Percentiles rank a stretch among this genome's conserved stretches.
These are phyloP conservation scores for Saccharomyces hybrid DNA, from an alignment of 1,139 yeast genomes.

Conservation along the genomic window DNA sequence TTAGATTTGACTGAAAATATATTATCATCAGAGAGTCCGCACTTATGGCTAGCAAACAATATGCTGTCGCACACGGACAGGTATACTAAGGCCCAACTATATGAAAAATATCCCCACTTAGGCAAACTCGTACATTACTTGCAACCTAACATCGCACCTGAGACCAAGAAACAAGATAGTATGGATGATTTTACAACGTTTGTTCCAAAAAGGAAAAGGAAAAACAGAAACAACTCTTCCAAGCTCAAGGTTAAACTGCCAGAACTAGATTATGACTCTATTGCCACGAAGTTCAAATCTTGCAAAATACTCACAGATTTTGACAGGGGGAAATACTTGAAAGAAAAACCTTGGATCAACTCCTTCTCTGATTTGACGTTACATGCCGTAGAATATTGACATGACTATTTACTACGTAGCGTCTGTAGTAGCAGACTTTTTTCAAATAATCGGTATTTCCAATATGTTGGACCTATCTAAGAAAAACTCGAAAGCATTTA, in stretches of 20 bases:
- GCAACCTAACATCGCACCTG: conserved; percentile 1
- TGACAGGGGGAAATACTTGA: conserved; percentile 18
- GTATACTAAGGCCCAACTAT: conserved; percentile 37
- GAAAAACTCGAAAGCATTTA: too few relatives aligned
- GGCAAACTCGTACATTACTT: conserved; percentile 37
- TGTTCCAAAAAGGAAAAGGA: conserved; percentile 27
- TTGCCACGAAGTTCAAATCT: conserved; percentile 33
- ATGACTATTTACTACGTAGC: background rate
- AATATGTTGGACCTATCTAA: background rate
- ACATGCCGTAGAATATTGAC: conserved; percentile 29
- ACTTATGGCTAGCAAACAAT: conserved; percentile 42
- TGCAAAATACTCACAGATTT: conserved; percentile 21
- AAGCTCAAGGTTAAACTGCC: conserved; percentile 32
- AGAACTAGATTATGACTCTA: conserved; percentile 35
- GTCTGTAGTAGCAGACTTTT: background rate
- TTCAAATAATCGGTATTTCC: background rate
- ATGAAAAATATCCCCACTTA: conserved; percentile 37
- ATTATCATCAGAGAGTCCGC: conserved; percentile 34
- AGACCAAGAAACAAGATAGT: conserved; percentile 2
- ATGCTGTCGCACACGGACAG: conserved; percentile 47
- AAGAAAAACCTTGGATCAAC: conserved; percentile 39
- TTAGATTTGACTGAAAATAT: conserved; percentile 46
- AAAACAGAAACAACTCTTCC: conserved; percentile 26
- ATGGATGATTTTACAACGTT: conserved; percentile 27
- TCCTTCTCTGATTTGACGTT: conserved; percentile 49